Evolutionary conservation across 2,329 filamentous ascomycete genomes (phyloP).

Genomic region (Microsporum canis): DNA sequence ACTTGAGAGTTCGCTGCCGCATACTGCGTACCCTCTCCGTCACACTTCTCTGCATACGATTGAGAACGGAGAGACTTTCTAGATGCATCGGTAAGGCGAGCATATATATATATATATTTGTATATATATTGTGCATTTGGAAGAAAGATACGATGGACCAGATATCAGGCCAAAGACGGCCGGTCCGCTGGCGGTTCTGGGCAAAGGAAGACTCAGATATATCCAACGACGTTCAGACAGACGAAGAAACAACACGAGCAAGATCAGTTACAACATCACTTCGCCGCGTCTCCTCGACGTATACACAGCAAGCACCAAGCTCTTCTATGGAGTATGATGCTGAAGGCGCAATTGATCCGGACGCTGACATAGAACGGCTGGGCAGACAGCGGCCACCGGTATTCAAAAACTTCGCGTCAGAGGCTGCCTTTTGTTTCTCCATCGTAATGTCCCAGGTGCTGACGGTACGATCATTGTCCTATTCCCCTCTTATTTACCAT

Average conservation of each 20-base stretch:
- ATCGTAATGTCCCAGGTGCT: slow-evolving; percentile 54
- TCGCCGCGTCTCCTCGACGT: neutral
- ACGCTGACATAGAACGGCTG: slow-evolving; percentile 43
- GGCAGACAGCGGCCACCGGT: slow-evolving; percentile 50
- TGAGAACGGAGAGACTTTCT: neutral
- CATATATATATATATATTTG: neutral
- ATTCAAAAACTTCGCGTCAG: slow-evolving; percentile 45
- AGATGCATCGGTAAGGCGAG: neutral
- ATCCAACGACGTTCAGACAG: neutral
- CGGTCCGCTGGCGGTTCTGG: neutral
- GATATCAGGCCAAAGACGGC: neutral
- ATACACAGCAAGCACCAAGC: neutral
- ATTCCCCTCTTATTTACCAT: neutral
- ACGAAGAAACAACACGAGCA: neutral
- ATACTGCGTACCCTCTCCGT: neutral
- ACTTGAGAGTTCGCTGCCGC: neutral
- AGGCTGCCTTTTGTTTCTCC: slow-evolving; percentile 52
- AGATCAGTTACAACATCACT: neutral
- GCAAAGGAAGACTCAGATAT: neutral
- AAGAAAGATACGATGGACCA: neutral
- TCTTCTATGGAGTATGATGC: neutral
- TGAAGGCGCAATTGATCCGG: neutral
- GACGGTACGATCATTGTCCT: slow-evolving; percentile 32
- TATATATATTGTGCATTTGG: neutral
- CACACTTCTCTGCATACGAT: neutral